phyloP scores from a whole-genome alignment of 306 rosid genomes.

The barrel medic (Medicago truncatula) region MtrunA17r5.0-ANR NC_053049.1:3131001-3131500 shows the following conservation, averaged over 20 bases:
- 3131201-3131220: not conserved
- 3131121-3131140: not conserved
- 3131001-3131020: not conserved
- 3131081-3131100: not conserved
- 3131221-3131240: not conserved
- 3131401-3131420: slow-evolving; percentile 1
- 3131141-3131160: slow-evolving; percentile 10
- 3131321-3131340: not conserved
- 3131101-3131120: not conserved
- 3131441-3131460: not conserved
- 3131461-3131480: slow-evolving; percentile 16
- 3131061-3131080: not conserved
- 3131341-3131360: not conserved
- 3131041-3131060: not conserved
- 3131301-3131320: slow-evolving; percentile 1
- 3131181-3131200: slow-evolving; percentile 8
- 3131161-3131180: not conserved
- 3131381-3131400: not conserved
- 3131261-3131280: not conserved
- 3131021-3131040: not conserved
- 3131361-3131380: not conserved
- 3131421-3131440: not conserved
- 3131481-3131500: not conserved
- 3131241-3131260: not conserved
- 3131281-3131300: not conserved